These are phyloP conservation scores for Boletus patriciae DNA, from an alignment of 768 basidiomycete species.

Conservation along the genomic window DNA sequence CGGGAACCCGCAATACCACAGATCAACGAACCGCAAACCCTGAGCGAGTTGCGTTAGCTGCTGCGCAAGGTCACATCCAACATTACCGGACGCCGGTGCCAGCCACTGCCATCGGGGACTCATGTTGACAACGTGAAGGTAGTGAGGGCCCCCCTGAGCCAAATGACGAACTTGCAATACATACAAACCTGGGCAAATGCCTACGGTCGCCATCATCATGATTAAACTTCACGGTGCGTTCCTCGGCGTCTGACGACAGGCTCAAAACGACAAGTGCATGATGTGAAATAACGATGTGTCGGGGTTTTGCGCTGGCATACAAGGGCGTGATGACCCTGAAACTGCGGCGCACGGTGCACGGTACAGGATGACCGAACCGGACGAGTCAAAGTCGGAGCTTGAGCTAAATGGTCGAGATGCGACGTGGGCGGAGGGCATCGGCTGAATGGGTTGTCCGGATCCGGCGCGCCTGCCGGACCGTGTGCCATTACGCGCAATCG, in stretches of 20 bases:
- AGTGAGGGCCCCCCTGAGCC: background rate
- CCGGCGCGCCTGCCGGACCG: conserved; percentile 8
- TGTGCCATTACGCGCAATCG: background rate
- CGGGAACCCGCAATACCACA: conserved; percentile 9
- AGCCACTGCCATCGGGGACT: conserved; percentile 1
- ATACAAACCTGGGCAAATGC: conserved; percentile 7
- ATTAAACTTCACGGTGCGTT: background rate
- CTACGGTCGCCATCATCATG: conserved; percentile 12
- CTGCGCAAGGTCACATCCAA: conserved; percentile 18
- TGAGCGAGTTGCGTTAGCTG: conserved; percentile 15
- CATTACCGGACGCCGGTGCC: conserved; percentile 9
- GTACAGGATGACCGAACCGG: conserved; percentile 10
- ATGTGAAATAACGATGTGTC: conserved; percentile 13
- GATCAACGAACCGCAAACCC: conserved; percentile 19
- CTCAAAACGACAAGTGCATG: background rate
- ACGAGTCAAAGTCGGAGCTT: conserved; percentile 22
- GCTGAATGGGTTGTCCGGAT: conserved; percentile 3
- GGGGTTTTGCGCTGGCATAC: no score
- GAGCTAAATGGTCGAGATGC: conserved; percentile 22
- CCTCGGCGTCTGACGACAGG: conserved; percentile 5
- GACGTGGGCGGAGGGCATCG: conserved; percentile 31
- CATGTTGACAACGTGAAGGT: conserved; percentile 16
- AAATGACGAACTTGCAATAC: conserved; percentile 5
- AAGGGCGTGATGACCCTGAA: conserved; percentile 31
- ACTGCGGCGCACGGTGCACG: conserved; percentile 1